phyloP scores from a whole-genome alignment of 768 basidiomycete species.

The Xerocomus potaroensis region DNA sequence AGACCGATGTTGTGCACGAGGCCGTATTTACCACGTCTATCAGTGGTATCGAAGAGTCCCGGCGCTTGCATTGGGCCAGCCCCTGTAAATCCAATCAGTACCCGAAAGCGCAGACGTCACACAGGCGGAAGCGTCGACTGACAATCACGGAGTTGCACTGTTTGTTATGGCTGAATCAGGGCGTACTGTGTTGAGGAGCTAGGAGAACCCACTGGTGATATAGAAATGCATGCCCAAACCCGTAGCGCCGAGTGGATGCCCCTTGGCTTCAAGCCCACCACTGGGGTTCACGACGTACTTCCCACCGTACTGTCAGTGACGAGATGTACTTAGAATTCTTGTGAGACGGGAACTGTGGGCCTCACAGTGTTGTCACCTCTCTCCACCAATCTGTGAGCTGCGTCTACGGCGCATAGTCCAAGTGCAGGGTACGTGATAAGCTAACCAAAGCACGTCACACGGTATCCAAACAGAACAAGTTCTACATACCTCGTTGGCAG shows the following conservation, averaged over 20 bases:
- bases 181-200: neutral
- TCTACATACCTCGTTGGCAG: slow-evolving; percentile 64
- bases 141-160: slow-evolving; percentile 78
- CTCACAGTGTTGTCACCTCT: slow-evolving; percentile 74
- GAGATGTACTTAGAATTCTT: neutral
- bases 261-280: slow-evolving; percentile 86
- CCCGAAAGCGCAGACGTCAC: neutral
- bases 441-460: slow-evolving; percentile 30
- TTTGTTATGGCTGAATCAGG: slow-evolving; percentile 1
- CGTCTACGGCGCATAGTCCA: slow-evolving; percentile 60
- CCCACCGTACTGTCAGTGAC: slow-evolving; percentile 60
- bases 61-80: slow-evolving; percentile 82
- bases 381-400: slow-evolving; percentile 73
- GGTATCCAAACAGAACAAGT: neutral
- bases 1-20: slow-evolving; percentile 82
- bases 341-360: neutral
- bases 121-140: slow-evolving; percentile 8
- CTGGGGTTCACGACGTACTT: slow-evolving; percentile 83
- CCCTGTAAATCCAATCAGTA: slow-evolving; percentile 40
- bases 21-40: slow-evolving; percentile 72
- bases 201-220: slow-evolving; percentile 56
- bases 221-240: slow-evolving; percentile 88
- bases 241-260: slow-evolving; percentile 80
- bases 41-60: slow-evolving; percentile 56
- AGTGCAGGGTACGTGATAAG: slow-evolving; percentile 80